These are phyloP conservation scores for Sarocladium oryzae DNA, from an alignment of 2,329 filamentous ascomycete species.

Conservation along the genomic window DNA sequence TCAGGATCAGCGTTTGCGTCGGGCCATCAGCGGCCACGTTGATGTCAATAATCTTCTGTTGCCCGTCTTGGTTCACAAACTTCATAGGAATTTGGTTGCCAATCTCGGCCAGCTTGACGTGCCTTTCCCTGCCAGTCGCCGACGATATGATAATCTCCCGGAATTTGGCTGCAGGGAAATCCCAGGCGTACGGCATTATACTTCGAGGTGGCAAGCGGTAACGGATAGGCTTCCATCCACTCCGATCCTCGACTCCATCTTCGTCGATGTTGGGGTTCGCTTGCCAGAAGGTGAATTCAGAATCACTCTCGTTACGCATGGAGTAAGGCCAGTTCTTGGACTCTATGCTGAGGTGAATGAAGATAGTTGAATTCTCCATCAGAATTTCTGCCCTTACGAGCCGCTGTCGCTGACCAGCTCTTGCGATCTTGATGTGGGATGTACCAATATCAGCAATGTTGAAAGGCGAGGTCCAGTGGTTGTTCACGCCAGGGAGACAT, in stretches of 20 bases:
- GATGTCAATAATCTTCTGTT: slow-evolving; percentile 88
- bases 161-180: slow-evolving; percentile 95
- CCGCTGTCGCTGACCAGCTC: slow-evolving; percentile 80
- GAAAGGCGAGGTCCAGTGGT: slow-evolving; percentile 96
- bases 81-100: slow-evolving; percentile 95
- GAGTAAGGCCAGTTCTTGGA: slow-evolving; percentile 97
- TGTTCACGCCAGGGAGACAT: slow-evolving; percentile 89
- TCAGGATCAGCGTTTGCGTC: slow-evolving; percentile 87
- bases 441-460: slow-evolving; percentile 94
- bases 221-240: slow-evolving; percentile 85
- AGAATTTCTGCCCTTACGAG: slow-evolving; percentile 83
- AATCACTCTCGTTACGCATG: slow-evolving; percentile 96
- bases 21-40: slow-evolving; percentile 94
- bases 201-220: slow-evolving; percentile 89
- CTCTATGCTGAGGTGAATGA: slow-evolving; percentile 84
- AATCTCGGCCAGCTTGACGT: slow-evolving; percentile 93
- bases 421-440: slow-evolving; percentile 88
- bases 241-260: slow-evolving; percentile 75
- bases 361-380: slow-evolving; percentile 89
- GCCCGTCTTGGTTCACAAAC: slow-evolving; percentile 59
- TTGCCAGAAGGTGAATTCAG: slow-evolving; percentile 95
- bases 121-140: slow-evolving; percentile 54
- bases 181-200: slow-evolving; percentile 99
- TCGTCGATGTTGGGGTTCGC: slow-evolving; percentile 89
- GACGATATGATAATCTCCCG: slow-evolving; percentile 74